Evolutionary conservation across 2,329 filamentous ascomycete genomes (phyloP), one percentile per base, ranked within the genome.

Genomic region (Pochonia chlamydosporia): DNA sequence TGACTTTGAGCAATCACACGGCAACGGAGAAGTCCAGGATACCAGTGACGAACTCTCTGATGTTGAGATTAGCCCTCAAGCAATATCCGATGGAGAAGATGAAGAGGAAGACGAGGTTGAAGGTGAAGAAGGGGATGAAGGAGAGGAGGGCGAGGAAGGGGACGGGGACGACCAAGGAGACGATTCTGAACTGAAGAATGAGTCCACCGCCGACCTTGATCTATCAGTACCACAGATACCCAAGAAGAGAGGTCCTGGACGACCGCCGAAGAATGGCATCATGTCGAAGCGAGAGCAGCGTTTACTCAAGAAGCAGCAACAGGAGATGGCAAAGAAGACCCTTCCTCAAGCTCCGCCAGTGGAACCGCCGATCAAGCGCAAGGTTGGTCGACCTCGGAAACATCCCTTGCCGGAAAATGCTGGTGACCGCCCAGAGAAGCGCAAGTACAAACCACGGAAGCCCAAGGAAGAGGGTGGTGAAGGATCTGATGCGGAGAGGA

Each of bases 201-300:
- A 65, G 46, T 48, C 59, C 11, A 49, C 59, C 26, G 49, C 58
- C 14, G 59, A 62, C n/a, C 52, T 64, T 5, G 65, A 70, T 8
- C 65, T 65, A 5, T 54, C 66, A 20, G 57, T 71, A 49, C 63
- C 67, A 18, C 65, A 71, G 47, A 67, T 80, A 25, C 77, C 80
- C 24, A 85, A 81, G 65, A 84, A 85, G 52, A 82, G 87, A 55
- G 87, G 87, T 13, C 87, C 87, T 9, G 87, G 87, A n/a, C 73
- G 87, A 45, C 87, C 87, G 18, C 87, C 87, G 0, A 91, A 91
- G 68, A 87, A 91, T 58, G 87, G 87, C 24, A 78, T 89, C 60
- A 88, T 90, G 81, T 91, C 87, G 1, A 90, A 90, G 66, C 75
- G 87, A 48, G 84, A 90, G 58, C 76, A 84, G 54, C 74, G 81